Evolutionary conservation across 2,329 filamentous ascomycete genomes (phyloP).

Genomic region (Neopestalotiopsis sp.): DNA sequence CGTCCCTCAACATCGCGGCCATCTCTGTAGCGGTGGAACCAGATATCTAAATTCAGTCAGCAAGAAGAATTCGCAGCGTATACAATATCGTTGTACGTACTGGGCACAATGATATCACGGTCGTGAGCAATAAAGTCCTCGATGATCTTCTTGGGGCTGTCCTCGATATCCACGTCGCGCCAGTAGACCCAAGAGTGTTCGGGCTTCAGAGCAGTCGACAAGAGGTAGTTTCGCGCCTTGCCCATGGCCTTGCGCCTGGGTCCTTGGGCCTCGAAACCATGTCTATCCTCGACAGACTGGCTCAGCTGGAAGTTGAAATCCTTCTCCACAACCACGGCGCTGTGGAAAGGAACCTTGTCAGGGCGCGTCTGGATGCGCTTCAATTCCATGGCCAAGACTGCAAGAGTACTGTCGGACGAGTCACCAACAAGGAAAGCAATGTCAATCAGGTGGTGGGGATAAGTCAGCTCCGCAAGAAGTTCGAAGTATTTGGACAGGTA

Average conservation of each 20-base stretch:
- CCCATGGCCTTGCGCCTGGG: constrained; percentile 91
- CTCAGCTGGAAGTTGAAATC: constrained; percentile 81
- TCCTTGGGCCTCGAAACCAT: constrained; percentile 86
- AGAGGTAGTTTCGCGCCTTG: constrained; percentile 87
- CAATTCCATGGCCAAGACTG: constrained; percentile 83
- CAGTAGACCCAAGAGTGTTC: constrained; percentile 99
- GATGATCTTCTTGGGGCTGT: constrained; percentile 84
- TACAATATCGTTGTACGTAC: constrained; percentile 59
- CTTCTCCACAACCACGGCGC: constrained; percentile 86
- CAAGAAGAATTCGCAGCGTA: background rate
- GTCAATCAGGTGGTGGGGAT: constrained; percentile 95
- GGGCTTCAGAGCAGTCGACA: constrained; percentile 82
- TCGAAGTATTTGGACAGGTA: constrained; percentile 93
- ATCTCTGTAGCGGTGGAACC: constrained; percentile 91
- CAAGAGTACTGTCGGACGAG: constrained; percentile 87
- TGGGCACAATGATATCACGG: constrained; percentile 90
- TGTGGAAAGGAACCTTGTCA: constrained; percentile 84
- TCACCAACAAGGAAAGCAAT: constrained; percentile 94
- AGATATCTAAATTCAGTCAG: constrained; percentile 71
- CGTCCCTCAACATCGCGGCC: constrained; percentile 89
- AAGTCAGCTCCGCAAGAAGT: constrained; percentile 85
- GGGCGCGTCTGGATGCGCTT: constrained; percentile 84
- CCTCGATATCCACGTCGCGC: constrained; percentile 95
- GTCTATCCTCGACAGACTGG: constrained; percentile 82
- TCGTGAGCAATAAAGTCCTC: constrained; percentile 97